Percentiles rank a stretch among this genome's conserved stretches.
These are phyloP conservation scores for Pseudogymnoascus sp. DNA, from an alignment of 2,329 filamentous ascomycete genomes.

Conservation along the genomic window DNA sequence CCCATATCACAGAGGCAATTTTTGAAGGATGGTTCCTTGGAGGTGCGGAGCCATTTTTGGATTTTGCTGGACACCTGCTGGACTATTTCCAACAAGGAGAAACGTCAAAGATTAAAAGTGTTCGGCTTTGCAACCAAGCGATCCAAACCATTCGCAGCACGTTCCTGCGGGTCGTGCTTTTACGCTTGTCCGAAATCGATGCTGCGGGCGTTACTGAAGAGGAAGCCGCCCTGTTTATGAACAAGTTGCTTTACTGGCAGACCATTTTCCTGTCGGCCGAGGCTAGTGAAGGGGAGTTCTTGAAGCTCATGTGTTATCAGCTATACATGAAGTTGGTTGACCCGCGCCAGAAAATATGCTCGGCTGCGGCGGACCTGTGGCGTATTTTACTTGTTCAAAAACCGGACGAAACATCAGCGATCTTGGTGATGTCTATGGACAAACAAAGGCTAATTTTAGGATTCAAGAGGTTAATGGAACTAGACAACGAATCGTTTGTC, in stretches of 20 bases:
- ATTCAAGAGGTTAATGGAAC: conserved; percentile 76
- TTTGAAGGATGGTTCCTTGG: conserved; percentile 97
- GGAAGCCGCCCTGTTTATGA: conserved; percentile 66
- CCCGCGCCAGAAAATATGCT: conserved; percentile 57
- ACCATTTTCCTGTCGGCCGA: conserved; percentile 77
- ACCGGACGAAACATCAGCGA: conserved; percentile 68
- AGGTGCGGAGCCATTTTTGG: conserved; percentile 74
- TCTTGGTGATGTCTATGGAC: conserved; percentile 66
- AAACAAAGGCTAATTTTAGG: conserved; percentile 66
- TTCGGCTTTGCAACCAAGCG: conserved; percentile 84
- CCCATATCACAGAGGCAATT: conserved; percentile 80
- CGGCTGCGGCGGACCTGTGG: conserved; percentile 77
- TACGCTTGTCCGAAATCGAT: conserved; percentile 79
- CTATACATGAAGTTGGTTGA: conserved; percentile 86
- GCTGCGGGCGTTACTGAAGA: conserved; percentile 52
- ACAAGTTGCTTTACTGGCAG: conserved; percentile 92
- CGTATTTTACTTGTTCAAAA: conserved; percentile 93
- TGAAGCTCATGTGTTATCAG: conserved; percentile 85
- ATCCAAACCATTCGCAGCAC: conserved; percentile 69
- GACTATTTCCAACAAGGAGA: conserved; percentile 87
- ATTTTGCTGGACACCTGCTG: conserved; percentile 77
- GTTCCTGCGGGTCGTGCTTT: conserved; percentile 71
- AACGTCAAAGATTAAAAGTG: conserved; percentile 72
- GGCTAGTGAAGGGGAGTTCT: conserved; percentile 70
- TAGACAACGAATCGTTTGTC: conserved; percentile 85